phyloP scores from a whole-genome alignment of 257 asterid genomes.

The Capsicum baccatum region DNA sequence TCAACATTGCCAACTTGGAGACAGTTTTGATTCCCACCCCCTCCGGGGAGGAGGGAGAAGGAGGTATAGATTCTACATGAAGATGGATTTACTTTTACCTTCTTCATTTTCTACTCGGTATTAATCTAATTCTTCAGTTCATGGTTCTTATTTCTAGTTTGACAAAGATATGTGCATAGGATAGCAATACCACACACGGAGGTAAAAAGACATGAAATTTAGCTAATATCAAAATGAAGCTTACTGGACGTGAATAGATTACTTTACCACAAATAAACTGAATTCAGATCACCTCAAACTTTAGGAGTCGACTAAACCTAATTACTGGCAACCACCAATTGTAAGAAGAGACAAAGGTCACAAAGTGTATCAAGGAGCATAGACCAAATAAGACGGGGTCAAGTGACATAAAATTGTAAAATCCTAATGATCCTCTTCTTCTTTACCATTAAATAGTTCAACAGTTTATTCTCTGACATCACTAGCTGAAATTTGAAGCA shows the following conservation, averaged over 20 bases:
- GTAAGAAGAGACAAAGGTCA: slow-evolving; percentile 3
- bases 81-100: not conserved
- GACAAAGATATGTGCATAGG: not conserved
- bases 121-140: not conserved
- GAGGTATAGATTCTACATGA: not conserved
- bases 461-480: slow-evolving; percentile 22
- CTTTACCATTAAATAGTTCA: not conserved
- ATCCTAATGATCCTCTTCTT: not conserved
- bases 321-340: not conserved
- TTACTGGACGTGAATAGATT: not conserved
- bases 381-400: slow-evolving; percentile 4
- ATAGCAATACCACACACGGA: not conserved
- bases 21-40: not conserved
- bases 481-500: slow-evolving; percentile 26
- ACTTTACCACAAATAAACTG: not conserved
- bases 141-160: not conserved
- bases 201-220: not conserved
- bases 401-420: not conserved
- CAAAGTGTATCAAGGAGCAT: not conserved
- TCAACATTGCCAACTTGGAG: slow-evolving; percentile 10
- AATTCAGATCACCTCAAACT: slow-evolving; percentile 13
- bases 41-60: not conserved
- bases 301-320: slow-evolving; percentile 1
- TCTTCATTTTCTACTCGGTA: slow-evolving; percentile 8
- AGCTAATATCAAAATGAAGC: not conserved